Conservation (phyloP, 371 early-diverging fungal genomes). For the Actinomortierella ambigua region DNA sequence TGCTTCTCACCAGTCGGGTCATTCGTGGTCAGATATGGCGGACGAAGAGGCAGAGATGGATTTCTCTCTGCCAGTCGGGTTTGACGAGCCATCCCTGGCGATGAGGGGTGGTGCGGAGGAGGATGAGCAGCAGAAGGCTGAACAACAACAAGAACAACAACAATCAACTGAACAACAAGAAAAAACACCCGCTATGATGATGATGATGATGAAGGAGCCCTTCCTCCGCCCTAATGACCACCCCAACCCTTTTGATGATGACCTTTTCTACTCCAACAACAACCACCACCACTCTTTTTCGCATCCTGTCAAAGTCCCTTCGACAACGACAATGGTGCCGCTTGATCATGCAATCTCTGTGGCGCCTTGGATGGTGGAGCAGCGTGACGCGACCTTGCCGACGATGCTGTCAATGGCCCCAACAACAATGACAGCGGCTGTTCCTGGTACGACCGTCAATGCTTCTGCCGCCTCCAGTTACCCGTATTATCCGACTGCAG, state of each 20-base stretch:
- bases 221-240: slow-evolving; percentile 1
- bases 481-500: background rate
- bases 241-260: slow-evolving; percentile 6
- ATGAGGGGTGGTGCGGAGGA: background rate
- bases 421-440: background rate
- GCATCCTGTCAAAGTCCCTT: slow-evolving; percentile 3
- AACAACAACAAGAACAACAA: background rate
- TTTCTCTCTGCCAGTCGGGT: slow-evolving; percentile 42
- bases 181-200: slow-evolving; percentile 15
- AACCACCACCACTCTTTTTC: slow-evolving; percentile 20
- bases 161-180: slow-evolving; percentile 3
- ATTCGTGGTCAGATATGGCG: slow-evolving; percentile 46
- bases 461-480: background rate
- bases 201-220: slow-evolving; percentile 19
- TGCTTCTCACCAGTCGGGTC: slow-evolving; percentile 22
- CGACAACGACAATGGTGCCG: slow-evolving; percentile 2
- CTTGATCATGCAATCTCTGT: slow-evolving; percentile 3
- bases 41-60: slow-evolving; percentile 46
- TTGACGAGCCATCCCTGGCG: slow-evolving; percentile 19
- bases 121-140: background rate
- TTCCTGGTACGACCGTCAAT: background rate
- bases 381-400: background rate
- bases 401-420: background rate
- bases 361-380: background rate
- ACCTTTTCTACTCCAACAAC: background rate